A percentile compares a stretch with the other conserved stretches of the same genome.
Conservation (phyloP, 106 monocot species). For the Acanthochlamys bracteata region DNA sequence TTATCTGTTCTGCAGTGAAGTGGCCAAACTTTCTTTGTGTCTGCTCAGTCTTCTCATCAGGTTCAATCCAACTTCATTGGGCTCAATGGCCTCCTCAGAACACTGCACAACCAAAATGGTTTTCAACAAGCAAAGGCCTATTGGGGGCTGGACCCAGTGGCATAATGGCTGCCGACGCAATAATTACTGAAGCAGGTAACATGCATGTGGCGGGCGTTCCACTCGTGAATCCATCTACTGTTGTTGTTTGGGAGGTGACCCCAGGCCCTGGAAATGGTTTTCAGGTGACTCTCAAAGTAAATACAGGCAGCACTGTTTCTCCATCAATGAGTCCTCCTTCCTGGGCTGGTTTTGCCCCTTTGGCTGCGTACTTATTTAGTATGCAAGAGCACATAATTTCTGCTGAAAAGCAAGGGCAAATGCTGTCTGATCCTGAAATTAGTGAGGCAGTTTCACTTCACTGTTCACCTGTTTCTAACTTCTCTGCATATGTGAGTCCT, state of each 20-base stretch:
- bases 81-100: conserved; percentile 73
- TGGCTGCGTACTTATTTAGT: conserved; percentile 81
- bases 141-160: conserved; percentile 97
- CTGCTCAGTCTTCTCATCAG: conserved; percentile 97
- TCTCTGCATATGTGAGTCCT: conserved; percentile 97
- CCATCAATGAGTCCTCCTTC: conserved; percentile 64
- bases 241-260: conserved; percentile 99
- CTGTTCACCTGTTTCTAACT: conserved; percentile 97
- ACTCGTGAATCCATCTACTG: conserved; percentile 95
- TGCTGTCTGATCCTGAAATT: conserved; percentile 48
- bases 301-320: conserved; percentile 29
- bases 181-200: conserved; percentile 83
- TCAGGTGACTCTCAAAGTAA: conserved; percentile 63
- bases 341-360: conserved; percentile 78
- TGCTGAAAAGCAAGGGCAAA: conserved; percentile 72
- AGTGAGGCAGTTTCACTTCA: conserved; percentile 58
- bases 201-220: conserved; percentile 98
- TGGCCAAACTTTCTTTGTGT: conserved; percentile 97
- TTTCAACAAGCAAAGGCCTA: conserved; percentile 96
- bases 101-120: conserved; percentile 53
- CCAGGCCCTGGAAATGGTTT: conserved; percentile 92
- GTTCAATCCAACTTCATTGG: conserved; percentile 97
- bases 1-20: conserved; percentile 32
- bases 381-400: conserved; percentile 70
- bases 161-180: conserved; percentile 99